These are phyloP conservation scores for Dothideomycetes sp. DNA, from an alignment of 2,329 filamentous ascomycete species.

Conservation along the genomic window DNA sequence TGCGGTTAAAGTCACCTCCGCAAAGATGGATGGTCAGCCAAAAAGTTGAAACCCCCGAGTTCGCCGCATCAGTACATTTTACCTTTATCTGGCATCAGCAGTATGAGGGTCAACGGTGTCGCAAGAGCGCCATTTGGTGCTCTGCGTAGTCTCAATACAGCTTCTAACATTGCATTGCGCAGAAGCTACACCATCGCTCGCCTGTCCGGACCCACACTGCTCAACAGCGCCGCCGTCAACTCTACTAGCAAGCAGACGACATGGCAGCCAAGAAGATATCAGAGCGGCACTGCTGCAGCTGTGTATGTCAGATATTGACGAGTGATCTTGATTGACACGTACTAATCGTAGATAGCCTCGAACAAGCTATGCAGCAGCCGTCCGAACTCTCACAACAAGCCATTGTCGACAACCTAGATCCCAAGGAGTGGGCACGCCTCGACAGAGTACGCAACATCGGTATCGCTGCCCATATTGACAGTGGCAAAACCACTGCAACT, in stretches of 20 bases:
- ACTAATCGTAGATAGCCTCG: slow-evolving; percentile 26
- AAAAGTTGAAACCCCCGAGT: neutral
- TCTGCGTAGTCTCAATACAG: slow-evolving; percentile 11
- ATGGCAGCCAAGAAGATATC: slow-evolving; percentile 14
- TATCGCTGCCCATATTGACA: slow-evolving; percentile 97
- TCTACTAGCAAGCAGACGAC: slow-evolving; percentile 3
- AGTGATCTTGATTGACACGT: neutral
- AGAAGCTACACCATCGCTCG: slow-evolving; percentile 6
- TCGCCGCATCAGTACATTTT: neutral
- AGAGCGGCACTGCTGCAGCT: slow-evolving; percentile 17
- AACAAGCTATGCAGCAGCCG: slow-evolving; percentile 47
- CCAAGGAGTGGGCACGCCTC: slow-evolving; percentile 67
- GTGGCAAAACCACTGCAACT: slow-evolving; percentile 91
- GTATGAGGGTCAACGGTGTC: slow-evolving; percentile 12
- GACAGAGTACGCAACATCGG: slow-evolving; percentile 88
- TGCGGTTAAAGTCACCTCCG: neutral
- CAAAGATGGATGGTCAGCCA: neutral
- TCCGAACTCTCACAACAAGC: slow-evolving; percentile 47
- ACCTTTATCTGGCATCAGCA: neutral
- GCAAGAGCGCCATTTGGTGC: slow-evolving; percentile 10
- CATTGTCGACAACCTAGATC: slow-evolving; percentile 70
- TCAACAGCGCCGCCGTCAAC: slow-evolving; percentile 3
- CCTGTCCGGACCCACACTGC: slow-evolving; percentile 9
- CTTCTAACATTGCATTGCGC: slow-evolving; percentile 6
- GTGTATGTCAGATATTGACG: slow-evolving; percentile 11